Evolutionary conservation across 495 filamentous ascomycete species (phyloP).

Genomic region (Aspergillus carlsbadensis): DNA sequence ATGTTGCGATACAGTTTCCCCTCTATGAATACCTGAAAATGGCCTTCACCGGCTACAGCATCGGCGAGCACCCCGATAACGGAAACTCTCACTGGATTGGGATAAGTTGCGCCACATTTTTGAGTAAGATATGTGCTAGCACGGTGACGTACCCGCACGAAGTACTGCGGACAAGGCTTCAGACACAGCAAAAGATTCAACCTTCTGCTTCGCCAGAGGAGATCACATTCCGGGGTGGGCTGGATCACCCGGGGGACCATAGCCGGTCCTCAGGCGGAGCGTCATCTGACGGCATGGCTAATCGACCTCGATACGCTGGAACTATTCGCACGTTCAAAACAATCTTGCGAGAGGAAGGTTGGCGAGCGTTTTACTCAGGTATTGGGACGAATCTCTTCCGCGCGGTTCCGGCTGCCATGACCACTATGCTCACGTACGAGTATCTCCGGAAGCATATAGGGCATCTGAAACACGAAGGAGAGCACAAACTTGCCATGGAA

Average conservation of each 20-base stretch:
- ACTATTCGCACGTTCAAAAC: conserved; percentile 78
- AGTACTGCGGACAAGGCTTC: conserved; percentile 84
- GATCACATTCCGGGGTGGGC: conserved; percentile 64
- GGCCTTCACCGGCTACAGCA: conserved; percentile 81
- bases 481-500: conserved; percentile 31
- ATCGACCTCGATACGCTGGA: conserved; percentile 72
- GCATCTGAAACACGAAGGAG: conserved; percentile 50
- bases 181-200: conserved; percentile 72
- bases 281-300: conserved; percentile 57
- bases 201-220: conserved; percentile 48
- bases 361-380: conserved; percentile 94
- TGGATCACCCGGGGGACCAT: conserved; percentile 45
- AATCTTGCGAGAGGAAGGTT: conserved; percentile 88
- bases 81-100: conserved; percentile 66
- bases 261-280: conserved; percentile 45
- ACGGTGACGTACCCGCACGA: conserved; percentile 97
- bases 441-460: conserved; percentile 64
- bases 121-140: conserved; percentile 93
- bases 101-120: conserved; percentile 82
- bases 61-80: conserved; percentile 66
- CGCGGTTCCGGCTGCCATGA: conserved; percentile 91
- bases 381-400: conserved; percentile 98
- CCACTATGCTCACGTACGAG: conserved; percentile 97
- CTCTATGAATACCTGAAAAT: conserved; percentile 92
- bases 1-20: conserved; percentile 97